Conservation (phyloP, 805 yeast genomes). For the Spathaspora girioi region DNA sequence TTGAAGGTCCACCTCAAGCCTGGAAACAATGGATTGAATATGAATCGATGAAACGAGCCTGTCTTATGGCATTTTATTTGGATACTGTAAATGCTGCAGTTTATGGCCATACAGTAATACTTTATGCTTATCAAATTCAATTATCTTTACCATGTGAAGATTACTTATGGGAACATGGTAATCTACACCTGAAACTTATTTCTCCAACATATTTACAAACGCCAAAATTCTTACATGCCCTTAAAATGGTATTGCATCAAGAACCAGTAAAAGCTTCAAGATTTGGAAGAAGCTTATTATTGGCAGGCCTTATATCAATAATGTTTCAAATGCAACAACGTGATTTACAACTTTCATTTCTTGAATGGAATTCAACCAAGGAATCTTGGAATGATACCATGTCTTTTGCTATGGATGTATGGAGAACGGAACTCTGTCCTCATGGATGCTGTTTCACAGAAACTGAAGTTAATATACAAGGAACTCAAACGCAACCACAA, state of each 20-base stretch:
- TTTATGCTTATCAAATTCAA: constrained; percentile 27
- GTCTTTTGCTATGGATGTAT: constrained; percentile 25
- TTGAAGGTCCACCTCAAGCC: constrained; percentile 19
- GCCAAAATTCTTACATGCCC: constrained; percentile 21
- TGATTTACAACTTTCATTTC: constrained; percentile 20
- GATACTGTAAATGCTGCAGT: constrained; percentile 35
- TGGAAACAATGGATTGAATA: constrained; percentile 36
- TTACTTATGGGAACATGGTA: constrained; percentile 24
- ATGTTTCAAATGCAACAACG: constrained; percentile 25
- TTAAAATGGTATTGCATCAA: constrained; percentile 18
- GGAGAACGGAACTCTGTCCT: constrained; percentile 22
- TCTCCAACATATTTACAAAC: constrained; percentile 12
- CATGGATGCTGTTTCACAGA: constrained; percentile 17
- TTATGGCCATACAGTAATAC: constrained; percentile 24
- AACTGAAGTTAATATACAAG: constrained; percentile 8
- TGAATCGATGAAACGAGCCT: constrained; percentile 32
- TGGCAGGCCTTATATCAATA: constrained; percentile 20
- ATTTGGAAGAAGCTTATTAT: constrained; percentile 20
- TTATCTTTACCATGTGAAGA: constrained; percentile 27
- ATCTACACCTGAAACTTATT: constrained; percentile 10
- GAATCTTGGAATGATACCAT: constrained; percentile 25
- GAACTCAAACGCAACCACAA: constrained; percentile 1
- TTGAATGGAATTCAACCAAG: constrained; percentile 21
- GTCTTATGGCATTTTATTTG: constrained; percentile 31
- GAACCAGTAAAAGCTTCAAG: constrained; percentile 16